These are phyloP conservation scores for Candida xiaguanensis DNA, from an alignment of 805 yeast genomes.

Conservation along the genomic window DNA sequence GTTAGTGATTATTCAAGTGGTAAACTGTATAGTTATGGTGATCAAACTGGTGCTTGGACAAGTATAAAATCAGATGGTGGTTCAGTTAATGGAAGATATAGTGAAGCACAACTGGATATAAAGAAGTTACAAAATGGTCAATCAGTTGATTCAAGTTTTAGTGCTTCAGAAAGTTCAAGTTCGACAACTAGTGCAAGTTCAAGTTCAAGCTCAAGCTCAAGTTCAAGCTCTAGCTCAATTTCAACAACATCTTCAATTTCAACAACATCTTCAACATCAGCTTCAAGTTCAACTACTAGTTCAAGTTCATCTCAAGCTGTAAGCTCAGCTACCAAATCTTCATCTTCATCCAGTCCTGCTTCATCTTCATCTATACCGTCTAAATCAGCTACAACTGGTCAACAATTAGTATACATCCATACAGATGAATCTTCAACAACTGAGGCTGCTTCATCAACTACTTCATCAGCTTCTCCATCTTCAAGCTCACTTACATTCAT, in stretches of 20 bases:
- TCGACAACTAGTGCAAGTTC: slow-evolving; percentile 7
- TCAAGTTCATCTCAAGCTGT: background rate
- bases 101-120: slow-evolving; percentile 35
- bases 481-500: slow-evolving; percentile 1
- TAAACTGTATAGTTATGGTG: slow-evolving; percentile 50
- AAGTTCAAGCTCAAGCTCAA: slow-evolving; percentile 1
- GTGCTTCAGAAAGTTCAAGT: background rate
- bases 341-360: slow-evolving; percentile 18
- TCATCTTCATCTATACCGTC: slow-evolving; percentile 18
- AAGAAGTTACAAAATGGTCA: slow-evolving; percentile 29
- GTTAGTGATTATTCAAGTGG: slow-evolving; percentile 75
- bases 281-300: slow-evolving; percentile 6
- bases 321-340: background rate
- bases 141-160: slow-evolving; percentile 1
- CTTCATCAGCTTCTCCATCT: slow-evolving; percentile 1
- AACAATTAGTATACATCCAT: background rate
- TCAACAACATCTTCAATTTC: background rate
- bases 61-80: slow-evolving; percentile 60
- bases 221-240: slow-evolving; percentile 8
- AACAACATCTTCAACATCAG: slow-evolving; percentile 4
- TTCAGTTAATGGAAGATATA: slow-evolving; percentile 55
- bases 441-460: background rate
- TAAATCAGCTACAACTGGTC: background rate
- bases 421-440: background rate
- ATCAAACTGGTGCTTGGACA: slow-evolving; percentile 53